Conservation (phyloP, 148 eudicot species). For the Camellia lanceoleosa region DNA sequence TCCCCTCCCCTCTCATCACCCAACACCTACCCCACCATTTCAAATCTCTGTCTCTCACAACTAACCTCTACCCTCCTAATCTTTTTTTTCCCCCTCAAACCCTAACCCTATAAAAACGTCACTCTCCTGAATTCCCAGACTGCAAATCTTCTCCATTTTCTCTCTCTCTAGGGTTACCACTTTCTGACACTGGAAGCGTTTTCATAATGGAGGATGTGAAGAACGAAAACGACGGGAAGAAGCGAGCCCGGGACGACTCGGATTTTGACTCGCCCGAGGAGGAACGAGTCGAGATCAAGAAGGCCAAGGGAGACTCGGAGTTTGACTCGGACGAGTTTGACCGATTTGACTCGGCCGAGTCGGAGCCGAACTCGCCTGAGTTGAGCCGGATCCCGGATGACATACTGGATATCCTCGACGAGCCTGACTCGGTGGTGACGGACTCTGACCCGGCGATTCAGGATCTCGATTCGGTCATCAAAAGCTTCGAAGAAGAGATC, state of each 20-base stretch:
- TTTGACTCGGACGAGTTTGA: slow-evolving; percentile 7
- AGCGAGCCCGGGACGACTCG: slow-evolving; percentile 24
- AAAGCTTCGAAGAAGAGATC: slow-evolving; percentile 41
- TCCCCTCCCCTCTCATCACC: neutral
- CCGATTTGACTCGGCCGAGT: slow-evolving; percentile 6
- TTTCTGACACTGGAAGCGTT: neutral
- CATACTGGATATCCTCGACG: slow-evolving; percentile 34
- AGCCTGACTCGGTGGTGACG: slow-evolving; percentile 14
- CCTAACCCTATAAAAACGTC: neutral
- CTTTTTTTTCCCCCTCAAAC: neutral
- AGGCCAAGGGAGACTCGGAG: neutral
- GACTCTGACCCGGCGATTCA: slow-evolving; percentile 20
- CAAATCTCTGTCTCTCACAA: neutral
- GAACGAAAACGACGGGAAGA: neutral
- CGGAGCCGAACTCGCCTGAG: neutral
- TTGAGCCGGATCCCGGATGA: slow-evolving; percentile 4
- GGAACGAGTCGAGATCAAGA: slow-evolving; percentile 14
- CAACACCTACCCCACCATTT: neutral
- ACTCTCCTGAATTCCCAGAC: too few species aligned
- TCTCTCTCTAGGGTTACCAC: neutral
- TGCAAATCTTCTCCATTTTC: neutral
- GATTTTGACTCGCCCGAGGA: neutral
- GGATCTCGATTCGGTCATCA: slow-evolving; percentile 43
- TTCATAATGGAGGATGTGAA: neutral
- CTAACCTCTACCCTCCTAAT: neutral